Evolutionary conservation across 2,329 filamentous ascomycete species (phyloP).

Genomic region (Pseudonectria buxi): DNA sequence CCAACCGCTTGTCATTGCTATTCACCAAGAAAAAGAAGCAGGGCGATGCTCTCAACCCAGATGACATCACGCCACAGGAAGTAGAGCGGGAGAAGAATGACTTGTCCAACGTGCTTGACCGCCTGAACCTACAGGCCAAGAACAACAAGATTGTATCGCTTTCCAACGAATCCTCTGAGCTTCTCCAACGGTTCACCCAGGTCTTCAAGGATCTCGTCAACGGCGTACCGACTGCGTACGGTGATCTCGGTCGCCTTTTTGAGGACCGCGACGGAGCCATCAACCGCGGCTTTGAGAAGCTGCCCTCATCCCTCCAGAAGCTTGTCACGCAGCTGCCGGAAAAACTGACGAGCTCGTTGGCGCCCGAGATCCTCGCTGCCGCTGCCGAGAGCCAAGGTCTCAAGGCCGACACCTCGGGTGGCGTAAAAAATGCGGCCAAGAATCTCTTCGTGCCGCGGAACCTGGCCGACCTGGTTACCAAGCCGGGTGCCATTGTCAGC

Average conservation of each 20-base stretch:
- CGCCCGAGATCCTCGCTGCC: slow-evolving; percentile 74
- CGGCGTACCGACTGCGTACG: slow-evolving; percentile 87
- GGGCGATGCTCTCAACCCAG: slow-evolving; percentile 27
- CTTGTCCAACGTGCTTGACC: slow-evolving; percentile 70
- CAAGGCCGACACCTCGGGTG: slow-evolving; percentile 46
- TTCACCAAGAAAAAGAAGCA: slow-evolving; percentile 35
- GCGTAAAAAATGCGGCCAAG: slow-evolving; percentile 56
- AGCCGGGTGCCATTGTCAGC: slow-evolving; percentile 76
- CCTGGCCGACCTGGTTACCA: slow-evolving; percentile 72
- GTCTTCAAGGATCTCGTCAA: slow-evolving; percentile 89
- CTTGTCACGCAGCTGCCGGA: slow-evolving; percentile 77
- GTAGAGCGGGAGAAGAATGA: slow-evolving; percentile 58
- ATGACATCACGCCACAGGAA: slow-evolving; percentile 33
- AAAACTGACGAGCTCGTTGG: slow-evolving; percentile 69
- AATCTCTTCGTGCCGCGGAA: slow-evolving; percentile 64
- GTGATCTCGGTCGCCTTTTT: slow-evolving; percentile 65
- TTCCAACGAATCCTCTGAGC: slow-evolving; percentile 74
- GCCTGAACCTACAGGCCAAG: slow-evolving; percentile 73
- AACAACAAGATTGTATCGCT: slow-evolving; percentile 84
- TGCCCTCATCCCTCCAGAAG: slow-evolving; percentile 77
- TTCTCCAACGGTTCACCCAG: slow-evolving; percentile 77
- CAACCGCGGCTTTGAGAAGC: slow-evolving; percentile 53
- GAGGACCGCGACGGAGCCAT: slow-evolving; percentile 56
- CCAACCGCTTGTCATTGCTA: slow-evolving; percentile 29
- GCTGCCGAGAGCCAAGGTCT: slow-evolving; percentile 68